Conservation (phyloP, 331 rosid species). For the Pyrus hybrid region DNA sequence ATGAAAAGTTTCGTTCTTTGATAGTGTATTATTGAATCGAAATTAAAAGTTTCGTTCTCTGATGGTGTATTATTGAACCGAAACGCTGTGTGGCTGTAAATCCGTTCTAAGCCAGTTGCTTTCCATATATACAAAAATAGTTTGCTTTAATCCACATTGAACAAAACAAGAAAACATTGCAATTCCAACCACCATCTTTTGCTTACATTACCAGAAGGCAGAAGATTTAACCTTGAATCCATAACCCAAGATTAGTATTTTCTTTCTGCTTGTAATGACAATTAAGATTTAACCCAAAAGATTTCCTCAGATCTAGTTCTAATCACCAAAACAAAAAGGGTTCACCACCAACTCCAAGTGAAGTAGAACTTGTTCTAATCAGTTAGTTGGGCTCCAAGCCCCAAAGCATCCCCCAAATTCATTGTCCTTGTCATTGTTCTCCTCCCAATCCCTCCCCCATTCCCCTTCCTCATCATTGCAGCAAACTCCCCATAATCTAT, state of each 20-base stretch:
- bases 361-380: background rate
- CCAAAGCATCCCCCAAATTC: slow-evolving; percentile 35
- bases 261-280: background rate
- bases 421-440: slow-evolving; percentile 34
- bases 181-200: background rate
- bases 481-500: slow-evolving; percentile 39
- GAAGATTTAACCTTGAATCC: background rate
- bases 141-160: background rate
- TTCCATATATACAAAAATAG: background rate
- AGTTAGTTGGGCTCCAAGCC: slow-evolving; percentile 8
- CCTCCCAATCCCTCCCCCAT: slow-evolving; percentile 36
- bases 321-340: background rate
- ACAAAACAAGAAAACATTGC: background rate
- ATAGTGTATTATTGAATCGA: too few species aligned
- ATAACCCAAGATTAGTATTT: background rate
- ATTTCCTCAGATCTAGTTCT: background rate
- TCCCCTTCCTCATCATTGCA: slow-evolving; percentile 51
- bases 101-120: background rate
- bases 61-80: background rate
- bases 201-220: background rate
- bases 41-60: too few species aligned
- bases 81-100: rapidly evolving
- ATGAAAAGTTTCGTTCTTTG: background rate
- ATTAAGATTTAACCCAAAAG: background rate
- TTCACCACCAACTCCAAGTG: background rate